Conservation (phyloP, 2,329 filamentous ascomycete genomes). For the Nemania sp. region DNA sequence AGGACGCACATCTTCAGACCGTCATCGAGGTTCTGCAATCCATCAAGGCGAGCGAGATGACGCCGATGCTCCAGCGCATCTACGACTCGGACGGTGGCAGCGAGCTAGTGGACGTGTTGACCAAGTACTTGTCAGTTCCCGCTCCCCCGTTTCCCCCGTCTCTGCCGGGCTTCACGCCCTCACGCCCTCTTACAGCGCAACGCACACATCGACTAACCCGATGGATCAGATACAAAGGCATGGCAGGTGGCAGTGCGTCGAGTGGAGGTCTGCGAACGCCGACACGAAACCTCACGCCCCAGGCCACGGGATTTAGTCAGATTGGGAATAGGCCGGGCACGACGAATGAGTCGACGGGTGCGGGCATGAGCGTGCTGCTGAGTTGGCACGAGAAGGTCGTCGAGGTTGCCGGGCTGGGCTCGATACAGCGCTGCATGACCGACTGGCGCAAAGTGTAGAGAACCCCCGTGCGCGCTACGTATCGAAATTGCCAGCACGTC, state of each 20-base stretch:
- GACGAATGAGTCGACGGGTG: conserved; percentile 71
- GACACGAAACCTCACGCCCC: conserved; percentile 65
- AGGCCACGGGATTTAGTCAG: conserved; percentile 88
- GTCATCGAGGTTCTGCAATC: conserved; percentile 93
- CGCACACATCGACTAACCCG: conserved; percentile 24
- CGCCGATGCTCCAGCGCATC: conserved; percentile 79
- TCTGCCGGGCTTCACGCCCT: too few relatives aligned
- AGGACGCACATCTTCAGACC: conserved; percentile 86
- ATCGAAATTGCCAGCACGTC: conserved; percentile 6
- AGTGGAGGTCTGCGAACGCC: conserved; percentile 47
- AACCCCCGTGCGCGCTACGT: neutral
- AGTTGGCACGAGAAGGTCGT: conserved; percentile 99
- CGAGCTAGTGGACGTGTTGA: conserved; percentile 87
- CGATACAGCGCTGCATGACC: conserved; percentile 93
- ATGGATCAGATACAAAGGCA: conserved; percentile 79
- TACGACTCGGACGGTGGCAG: conserved; percentile 78
- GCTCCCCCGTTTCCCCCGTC: neutral
- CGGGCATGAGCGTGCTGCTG: conserved; percentile 93
- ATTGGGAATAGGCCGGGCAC: conserved; percentile 60
- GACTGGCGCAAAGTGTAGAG: conserved; percentile 84
- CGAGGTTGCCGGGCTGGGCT: conserved; percentile 87
- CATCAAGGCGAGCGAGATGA: conserved; percentile 96
- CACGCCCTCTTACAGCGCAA: conserved; percentile 8
- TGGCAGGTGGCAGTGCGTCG: conserved; percentile 58
- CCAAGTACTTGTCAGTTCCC: conserved; percentile 88